Base-by-base conservation (phyloP, 805 yeast species). In the Metschnikowia lochheadii region DNA sequence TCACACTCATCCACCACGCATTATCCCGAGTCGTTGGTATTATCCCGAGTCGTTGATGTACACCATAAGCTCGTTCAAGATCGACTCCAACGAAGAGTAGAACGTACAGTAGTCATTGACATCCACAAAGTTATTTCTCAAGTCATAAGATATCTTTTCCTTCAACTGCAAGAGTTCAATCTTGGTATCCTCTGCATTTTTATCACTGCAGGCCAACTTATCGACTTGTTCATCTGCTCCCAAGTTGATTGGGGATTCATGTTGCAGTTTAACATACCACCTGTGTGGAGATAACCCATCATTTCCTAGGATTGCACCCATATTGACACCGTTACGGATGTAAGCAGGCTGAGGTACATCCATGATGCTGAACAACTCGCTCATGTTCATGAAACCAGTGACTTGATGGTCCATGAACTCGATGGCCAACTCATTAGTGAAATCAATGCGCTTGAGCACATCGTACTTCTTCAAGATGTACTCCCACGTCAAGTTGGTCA, bases 51-150 rank as follows among this genome's bases (percentile, higher is more conserved):
- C 47, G 38, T 66, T 63, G n/a, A 72, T 63, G 50, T 66, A 73
- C 40, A 66, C 68, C 68, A 73, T 69, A 35, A 73, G 59, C 48
- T 70, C 75, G 52, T 63, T 70, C 23, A 73, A 56, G 14, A 72
- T 64, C 46, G 70, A 68, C 50, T 73, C 78, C 56, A 72, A 67
- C 18, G 74, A 68, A 18, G 69, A 58, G 52, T 71, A 73, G 52
- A 73, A 72, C 3, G 75, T 68, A 65, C 78, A 73, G 49, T 73
- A 73, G 50, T 73, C 77, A 53, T 72, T 72, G 39, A 72, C 65
- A 57, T 73, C 76, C 20, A 73, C 76, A 56, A 67, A 73, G 52
- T 73, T 73, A 56, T 73, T 71, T 29, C 70, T 60, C 50, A 73
- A 68, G 48, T 72, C 77, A 48, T 70, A 73, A 46, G 62, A 61